Evolutionary conservation across 2,329 filamentous ascomycete species (phyloP), one percentile per base, ranked within the genome.

Genomic region (Arthrobotrys musiformis): DNA sequence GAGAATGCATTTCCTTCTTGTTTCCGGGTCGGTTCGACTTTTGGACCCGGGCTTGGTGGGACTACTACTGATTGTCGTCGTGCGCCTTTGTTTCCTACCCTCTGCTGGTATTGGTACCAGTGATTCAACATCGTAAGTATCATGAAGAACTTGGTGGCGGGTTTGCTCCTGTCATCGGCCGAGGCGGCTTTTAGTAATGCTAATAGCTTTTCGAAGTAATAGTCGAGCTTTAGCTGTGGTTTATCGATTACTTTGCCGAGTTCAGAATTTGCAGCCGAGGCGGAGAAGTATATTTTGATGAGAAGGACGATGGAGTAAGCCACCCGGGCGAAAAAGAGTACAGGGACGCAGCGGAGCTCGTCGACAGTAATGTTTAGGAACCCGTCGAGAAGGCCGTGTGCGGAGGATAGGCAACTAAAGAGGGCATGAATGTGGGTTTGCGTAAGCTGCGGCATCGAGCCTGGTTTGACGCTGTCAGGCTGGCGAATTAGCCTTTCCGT

Each of bases 171-270:
- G 61, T 91, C 88, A 0, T 87, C 87, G 2, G 88, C 88, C 0
- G 90, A 90, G 0, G 90, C 87, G 42, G 87, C 86, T 72, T 87
- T 86, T 80, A 94, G 91, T 80, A 90, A 90, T 0, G 89, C 87
- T 0, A 93, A 87, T 19, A 94, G 85, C n/a, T 86, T 86, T 78
- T 92, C 90, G 1, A 96, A 86, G 81, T 93, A 85, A 67, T 83
- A 79, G 37, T 87, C 85, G 24, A 87, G 84, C n/a, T 83, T 82
- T 8, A 87, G 81, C 48, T 85, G 84, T 48, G 86, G 84, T 37
- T 85, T 83, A 42, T 84, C 84, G 81, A 87, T 86, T 67, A 87
- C 84, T 77, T 83, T 86, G 60, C 85, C 84, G 0, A 88, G 82
- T 79, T 87, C 86, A 19, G 81, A 83, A 19, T 83, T 83, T 2